These are phyloP conservation scores for Alternaria alternata DNA, from an alignment of 2,329 filamentous ascomycete genomes.

Conservation along the genomic window DNA sequence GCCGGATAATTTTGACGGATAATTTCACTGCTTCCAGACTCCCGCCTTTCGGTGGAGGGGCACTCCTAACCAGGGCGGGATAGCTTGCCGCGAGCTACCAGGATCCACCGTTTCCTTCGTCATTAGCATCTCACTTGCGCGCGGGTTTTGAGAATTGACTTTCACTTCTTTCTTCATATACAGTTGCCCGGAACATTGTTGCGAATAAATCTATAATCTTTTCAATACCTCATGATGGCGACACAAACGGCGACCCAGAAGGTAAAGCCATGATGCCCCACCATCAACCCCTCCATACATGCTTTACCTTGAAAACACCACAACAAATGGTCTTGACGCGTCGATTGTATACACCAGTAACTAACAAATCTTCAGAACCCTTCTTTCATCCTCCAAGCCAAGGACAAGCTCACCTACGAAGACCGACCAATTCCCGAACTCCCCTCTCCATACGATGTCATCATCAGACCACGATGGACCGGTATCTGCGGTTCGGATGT, in stretches of 20 bases:
- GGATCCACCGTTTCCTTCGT: constrained; percentile 38
- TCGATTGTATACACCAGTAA: constrained; percentile 13
- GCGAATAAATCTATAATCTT: not conserved
- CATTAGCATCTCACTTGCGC: constrained; percentile 32
- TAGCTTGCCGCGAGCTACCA: constrained; percentile 36
- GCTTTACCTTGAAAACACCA: constrained; percentile 11
- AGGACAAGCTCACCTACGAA: constrained; percentile 75
- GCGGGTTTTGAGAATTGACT: constrained; percentile 21
- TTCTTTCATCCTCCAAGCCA: constrained; percentile 83
- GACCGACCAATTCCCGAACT: constrained; percentile 77
- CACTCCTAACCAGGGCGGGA: constrained; percentile 34
- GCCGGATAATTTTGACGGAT: constrained; percentile 48
- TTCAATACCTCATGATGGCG: constrained; percentile 33
- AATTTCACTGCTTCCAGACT: constrained; percentile 37
- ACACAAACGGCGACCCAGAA: constrained; percentile 42
- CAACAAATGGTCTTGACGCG: constrained; percentile 11
- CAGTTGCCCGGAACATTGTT: not conserved
- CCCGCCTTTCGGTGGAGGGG: constrained; percentile 29
- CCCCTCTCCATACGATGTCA: constrained; percentile 73
- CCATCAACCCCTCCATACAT: constrained; percentile 39
- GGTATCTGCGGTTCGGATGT: constrained; percentile 88
- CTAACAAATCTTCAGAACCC: constrained; percentile 65
- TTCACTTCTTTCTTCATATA: constrained; percentile 14
- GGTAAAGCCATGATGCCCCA: constrained; percentile 43
- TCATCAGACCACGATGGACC: constrained; percentile 83